A percentile compares a stretch with the other conserved stretches of the same genome.
Conservation (phyloP, 192 early-diverging fungal genomes). For the Gamsiella multidivaricata region DNA sequence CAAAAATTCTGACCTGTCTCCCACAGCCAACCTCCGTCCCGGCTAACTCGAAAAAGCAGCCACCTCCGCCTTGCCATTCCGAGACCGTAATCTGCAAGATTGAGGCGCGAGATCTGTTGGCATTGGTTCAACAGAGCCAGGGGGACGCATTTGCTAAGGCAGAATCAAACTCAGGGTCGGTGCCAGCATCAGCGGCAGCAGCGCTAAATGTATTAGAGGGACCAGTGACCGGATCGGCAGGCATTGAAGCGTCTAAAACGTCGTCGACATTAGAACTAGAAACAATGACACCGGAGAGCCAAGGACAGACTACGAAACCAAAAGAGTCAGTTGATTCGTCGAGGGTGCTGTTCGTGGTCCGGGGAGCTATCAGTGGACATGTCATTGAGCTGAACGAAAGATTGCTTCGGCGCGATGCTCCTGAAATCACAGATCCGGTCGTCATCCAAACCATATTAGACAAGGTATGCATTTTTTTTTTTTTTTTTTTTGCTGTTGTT, state of each 20-base stretch:
- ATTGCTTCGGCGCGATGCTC: conserved; percentile 2
- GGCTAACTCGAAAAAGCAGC: conserved; percentile 42
- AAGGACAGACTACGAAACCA: background rate
- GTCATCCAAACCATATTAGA: conserved; percentile 35
- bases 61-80: conserved; percentile 30
- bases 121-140: no score
- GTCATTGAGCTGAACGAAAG: conserved; percentile 47
- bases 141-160: background rate
- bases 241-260: no score
- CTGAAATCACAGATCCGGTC: conserved; percentile 19
- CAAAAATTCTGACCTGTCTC: conserved; percentile 12
- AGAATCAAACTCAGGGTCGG: background rate
- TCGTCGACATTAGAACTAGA: no score
- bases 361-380: conserved; percentile 31
- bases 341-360: conserved; percentile 38
- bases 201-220: no score
- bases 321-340: conserved; percentile 37
- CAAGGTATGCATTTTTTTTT: conserved; percentile 21
- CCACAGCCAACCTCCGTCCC: conserved; percentile 42
- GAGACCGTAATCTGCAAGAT: conserved; percentile 50
- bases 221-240: no score
- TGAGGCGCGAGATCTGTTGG: conserved; percentile 29
- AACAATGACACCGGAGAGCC: background rate
- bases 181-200: background rate
- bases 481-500: background rate